These are phyloP conservation scores for Psilocybe cubensis DNA, from an alignment of 768 basidiomycete genomes.

Conservation along the genomic window DNA sequence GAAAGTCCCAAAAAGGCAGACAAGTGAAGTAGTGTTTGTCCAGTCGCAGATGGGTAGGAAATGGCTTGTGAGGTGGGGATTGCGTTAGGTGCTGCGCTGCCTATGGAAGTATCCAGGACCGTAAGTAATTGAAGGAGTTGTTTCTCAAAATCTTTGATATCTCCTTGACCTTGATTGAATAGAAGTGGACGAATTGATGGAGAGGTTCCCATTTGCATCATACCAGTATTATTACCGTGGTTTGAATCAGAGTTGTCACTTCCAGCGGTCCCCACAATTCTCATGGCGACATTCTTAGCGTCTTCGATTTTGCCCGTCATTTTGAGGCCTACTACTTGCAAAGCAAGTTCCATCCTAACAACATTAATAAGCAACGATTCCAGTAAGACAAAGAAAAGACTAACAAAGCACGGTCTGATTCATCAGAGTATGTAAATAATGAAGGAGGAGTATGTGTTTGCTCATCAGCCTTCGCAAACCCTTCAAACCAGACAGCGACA, in stretches of 20 bases:
- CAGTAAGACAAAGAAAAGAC: constrained; percentile 32
- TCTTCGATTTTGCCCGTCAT: constrained; percentile 97
- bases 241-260: constrained; percentile 49
- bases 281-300: constrained; percentile 90
- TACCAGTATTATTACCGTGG: constrained; percentile 33
- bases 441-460: constrained; percentile 50
- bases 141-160: constrained; percentile 69
- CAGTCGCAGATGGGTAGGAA: constrained; percentile 69
- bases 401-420: constrained; percentile 86
- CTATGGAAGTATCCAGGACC: constrained; percentile 69
- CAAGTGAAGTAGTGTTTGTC: constrained; percentile 90
- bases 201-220: constrained; percentile 59
- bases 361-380: constrained; percentile 10
- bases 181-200: constrained; percentile 55
- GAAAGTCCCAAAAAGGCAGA: constrained; percentile 80
- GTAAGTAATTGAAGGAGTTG: constrained; percentile 82
- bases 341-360: constrained; percentile 88
- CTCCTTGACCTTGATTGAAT: constrained; percentile 49
- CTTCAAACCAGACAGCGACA: constrained; percentile 90
- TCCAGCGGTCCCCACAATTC: constrained; percentile 82
- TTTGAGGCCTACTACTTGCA: constrained; percentile 94
- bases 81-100: constrained; percentile 41
- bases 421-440: constrained; percentile 90
- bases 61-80: constrained; percentile 58
- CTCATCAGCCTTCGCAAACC: constrained; percentile 65